Conservation (phyloP, 73 alveolate species). For the Tetrahymena malaccensis region DNA sequence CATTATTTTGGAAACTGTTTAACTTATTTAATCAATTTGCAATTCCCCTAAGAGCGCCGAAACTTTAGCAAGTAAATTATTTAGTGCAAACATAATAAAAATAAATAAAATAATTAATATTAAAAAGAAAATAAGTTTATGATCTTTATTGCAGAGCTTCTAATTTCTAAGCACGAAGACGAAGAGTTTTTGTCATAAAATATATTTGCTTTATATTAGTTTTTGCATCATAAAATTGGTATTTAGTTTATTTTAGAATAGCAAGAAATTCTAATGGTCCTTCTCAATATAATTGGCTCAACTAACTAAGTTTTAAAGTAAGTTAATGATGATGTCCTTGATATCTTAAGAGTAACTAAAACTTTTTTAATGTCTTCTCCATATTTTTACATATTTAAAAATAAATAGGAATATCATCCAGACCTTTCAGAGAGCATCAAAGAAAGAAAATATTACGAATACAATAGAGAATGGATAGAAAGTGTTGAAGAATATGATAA, state of each 20-base stretch:
- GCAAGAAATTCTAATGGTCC: slow-evolving; percentile 23
- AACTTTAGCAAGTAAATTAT: slow-evolving; percentile 28
- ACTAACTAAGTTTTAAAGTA: slow-evolving; percentile 63
- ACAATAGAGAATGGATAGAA: slow-evolving; percentile 67
- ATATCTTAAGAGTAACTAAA: slow-evolving; percentile 47
- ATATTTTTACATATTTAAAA: not conserved
- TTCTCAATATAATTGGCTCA: slow-evolving; percentile 63
- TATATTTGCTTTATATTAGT: slow-evolving; percentile 58
- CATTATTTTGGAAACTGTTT: slow-evolving; percentile 65
- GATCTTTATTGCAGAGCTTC: slow-evolving; percentile 53
- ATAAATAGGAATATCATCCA: slow-evolving; percentile 44
- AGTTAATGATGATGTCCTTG: slow-evolving; percentile 67
- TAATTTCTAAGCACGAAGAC: slow-evolving; percentile 76
- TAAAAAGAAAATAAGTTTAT: slow-evolving; percentile 30
- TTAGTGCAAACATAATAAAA: too few relatives aligned
- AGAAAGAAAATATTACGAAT: slow-evolving; percentile 62
- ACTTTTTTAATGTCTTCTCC: too few relatives aligned
- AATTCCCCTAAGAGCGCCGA: slow-evolving; percentile 39
- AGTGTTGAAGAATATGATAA: slow-evolving; percentile 45
- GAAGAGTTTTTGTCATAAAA: slow-evolving; percentile 80
- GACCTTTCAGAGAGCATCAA: slow-evolving; percentile 71
- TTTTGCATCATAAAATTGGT: slow-evolving; percentile 59
- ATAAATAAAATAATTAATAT: not conserved
- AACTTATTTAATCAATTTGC: slow-evolving; percentile 58
- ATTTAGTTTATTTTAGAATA: slow-evolving; percentile 14